Evolutionary conservation across 116 monocot genomes (phyloP).

Genomic region (Dioscorea cayenensis): DNA sequence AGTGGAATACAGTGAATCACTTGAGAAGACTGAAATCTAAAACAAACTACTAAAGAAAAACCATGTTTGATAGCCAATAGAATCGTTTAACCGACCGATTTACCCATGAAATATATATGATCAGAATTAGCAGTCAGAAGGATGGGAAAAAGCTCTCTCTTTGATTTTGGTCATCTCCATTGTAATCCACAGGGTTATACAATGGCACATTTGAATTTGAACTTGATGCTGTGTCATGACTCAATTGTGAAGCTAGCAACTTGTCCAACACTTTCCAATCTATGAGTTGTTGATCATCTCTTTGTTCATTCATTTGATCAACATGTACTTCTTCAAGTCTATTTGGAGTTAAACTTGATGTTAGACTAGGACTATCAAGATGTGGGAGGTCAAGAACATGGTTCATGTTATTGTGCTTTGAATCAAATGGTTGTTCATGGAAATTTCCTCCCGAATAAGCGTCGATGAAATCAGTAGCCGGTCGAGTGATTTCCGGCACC

Average conservation of each 20-base stretch:
- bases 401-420: constrained; percentile 13
- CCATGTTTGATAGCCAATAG: neutral
- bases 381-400: constrained; percentile 40
- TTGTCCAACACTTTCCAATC: constrained; percentile 66
- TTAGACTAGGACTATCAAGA: constrained; percentile 43
- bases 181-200: constrained; percentile 18
- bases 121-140: neutral
- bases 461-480: constrained; percentile 10
- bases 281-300: constrained; percentile 17
- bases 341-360: constrained; percentile 13
- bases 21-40: neutral
- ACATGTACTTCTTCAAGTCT: neutral
- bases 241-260: constrained; percentile 45
- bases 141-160: neutral
- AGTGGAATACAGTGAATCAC: neutral
- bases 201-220: constrained; percentile 28
- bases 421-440: constrained; percentile 17
- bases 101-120: neutral
- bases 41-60: neutral
- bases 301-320: neutral
- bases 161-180: constrained; percentile 7
- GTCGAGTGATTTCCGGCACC: constrained; percentile 2
- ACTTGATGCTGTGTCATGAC: constrained; percentile 35
- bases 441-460: constrained; percentile 7
- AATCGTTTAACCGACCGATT: neutral